Conservation (phyloP, 202 grass and related monocot genomes). For the Musa balbisiana region DNA sequence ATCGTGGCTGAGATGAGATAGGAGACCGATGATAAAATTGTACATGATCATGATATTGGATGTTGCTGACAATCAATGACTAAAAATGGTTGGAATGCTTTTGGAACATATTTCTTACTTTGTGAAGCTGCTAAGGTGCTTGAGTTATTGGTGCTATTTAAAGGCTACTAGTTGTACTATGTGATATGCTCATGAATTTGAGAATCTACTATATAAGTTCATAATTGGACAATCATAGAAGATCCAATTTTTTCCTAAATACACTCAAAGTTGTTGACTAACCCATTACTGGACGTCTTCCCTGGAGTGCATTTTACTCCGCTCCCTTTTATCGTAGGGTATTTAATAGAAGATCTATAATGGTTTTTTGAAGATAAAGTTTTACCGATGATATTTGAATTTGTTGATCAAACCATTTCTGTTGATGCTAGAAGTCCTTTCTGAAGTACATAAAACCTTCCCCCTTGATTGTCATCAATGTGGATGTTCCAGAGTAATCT, state of each 20-base stretch:
- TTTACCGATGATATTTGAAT: background rate
- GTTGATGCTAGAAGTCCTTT: background rate
- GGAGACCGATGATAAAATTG: background rate
- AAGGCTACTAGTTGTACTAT: no score
- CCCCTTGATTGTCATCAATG: background rate
- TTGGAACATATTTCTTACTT: background rate
- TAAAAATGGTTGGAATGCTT: background rate
- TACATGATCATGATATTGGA: background rate
- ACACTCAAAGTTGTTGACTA: background rate
- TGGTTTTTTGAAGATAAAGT: no score
- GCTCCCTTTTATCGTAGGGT: no score
- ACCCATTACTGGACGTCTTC: background rate
- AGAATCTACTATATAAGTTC: no score
- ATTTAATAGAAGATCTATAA: no score
- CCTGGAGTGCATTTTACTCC: background rate
- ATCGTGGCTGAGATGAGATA: background rate
- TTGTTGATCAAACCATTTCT: background rate
- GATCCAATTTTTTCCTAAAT: background rate
- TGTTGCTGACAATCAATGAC: background rate
- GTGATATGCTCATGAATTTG: no score
- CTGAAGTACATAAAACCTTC: background rate
- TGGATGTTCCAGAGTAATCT: background rate
- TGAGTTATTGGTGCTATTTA: background rate
- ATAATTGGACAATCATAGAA: background rate
- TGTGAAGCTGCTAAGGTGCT: background rate